Evolutionary conservation across 306 rosid genomes (phyloP).

Genomic region (Cercis canadensis): DNA sequence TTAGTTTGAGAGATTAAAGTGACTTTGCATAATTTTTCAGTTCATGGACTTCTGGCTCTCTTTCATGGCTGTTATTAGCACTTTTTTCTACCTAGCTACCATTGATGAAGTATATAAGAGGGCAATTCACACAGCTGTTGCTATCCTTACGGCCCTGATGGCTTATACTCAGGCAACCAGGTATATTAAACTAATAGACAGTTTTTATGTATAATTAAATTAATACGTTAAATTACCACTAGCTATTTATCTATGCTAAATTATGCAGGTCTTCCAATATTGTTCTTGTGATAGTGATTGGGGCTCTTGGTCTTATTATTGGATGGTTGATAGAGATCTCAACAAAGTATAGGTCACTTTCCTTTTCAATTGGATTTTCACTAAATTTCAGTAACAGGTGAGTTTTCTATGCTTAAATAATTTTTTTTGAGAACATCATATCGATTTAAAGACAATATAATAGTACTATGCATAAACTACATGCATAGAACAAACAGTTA

Average conservation of each 20-base stretch:
- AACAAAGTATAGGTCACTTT: conserved; percentile 46
- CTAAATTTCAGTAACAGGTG: conserved; percentile 44
- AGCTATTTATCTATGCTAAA: conserved; percentile 27
- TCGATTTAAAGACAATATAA: background rate
- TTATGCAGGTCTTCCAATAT: conserved; percentile 43
- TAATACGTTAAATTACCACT: conserved; percentile 8
- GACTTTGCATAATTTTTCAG: conserved; percentile 55
- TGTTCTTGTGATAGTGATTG: conserved; percentile 44
- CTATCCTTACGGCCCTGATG: conserved; percentile 92
- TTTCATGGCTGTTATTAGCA: conserved; percentile 96
- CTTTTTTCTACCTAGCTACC: conserved; percentile 79
- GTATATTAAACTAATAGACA: conserved; percentile 41
- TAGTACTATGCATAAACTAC: no score
- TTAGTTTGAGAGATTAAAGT: background rate
- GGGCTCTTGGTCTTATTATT: conserved; percentile 52
- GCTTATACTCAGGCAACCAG: conserved; percentile 86
- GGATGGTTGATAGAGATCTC: conserved; percentile 62
- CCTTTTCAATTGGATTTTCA: conserved; percentile 43
- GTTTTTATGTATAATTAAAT: background rate
- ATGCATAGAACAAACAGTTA: no score
- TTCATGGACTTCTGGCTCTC: conserved; percentile 99
- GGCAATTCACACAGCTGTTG: conserved; percentile 79
- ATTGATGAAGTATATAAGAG: conserved; percentile 76
- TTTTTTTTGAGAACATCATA: conserved; percentile 22
- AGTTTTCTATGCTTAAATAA: conserved; percentile 10